Conservation (phyloP, 345 rosid genomes). For the Cardamine occulta region DNA sequence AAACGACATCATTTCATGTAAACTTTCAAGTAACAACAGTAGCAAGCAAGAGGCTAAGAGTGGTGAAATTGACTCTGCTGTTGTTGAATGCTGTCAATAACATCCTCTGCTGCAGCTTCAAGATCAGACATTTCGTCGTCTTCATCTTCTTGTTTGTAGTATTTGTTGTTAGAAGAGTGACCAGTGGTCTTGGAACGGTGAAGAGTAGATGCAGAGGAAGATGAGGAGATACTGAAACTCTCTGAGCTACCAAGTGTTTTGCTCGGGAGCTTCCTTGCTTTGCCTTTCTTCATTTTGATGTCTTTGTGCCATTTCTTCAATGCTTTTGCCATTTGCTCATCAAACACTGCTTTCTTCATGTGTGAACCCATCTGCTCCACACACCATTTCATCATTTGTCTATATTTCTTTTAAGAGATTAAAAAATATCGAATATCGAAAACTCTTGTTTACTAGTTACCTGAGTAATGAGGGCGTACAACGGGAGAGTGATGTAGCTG, state of each 20-base stretch:
- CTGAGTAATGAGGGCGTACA: conserved; percentile 92
- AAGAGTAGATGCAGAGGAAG: conserved; percentile 48
- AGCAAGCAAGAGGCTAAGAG: conserved; percentile 17
- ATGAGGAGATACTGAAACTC: conserved; percentile 36
- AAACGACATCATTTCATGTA: not conserved
- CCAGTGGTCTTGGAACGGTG: conserved; percentile 84
- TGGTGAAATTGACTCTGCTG: not conserved
- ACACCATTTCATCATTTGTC: not conserved
- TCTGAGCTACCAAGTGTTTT: conserved; percentile 53
- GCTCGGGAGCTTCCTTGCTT: conserved; percentile 45
- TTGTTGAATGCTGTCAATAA: conserved; percentile 12
- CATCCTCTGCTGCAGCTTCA: conserved; percentile 48
- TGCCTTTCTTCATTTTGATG: conserved; percentile 62
- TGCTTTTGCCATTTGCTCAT: conserved; percentile 93
- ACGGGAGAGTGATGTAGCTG: conserved; percentile 93
- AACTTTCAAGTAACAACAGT: not conserved
- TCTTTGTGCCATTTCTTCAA: conserved; percentile 87
- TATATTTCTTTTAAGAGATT: not conserved
- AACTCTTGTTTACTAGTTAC: conserved; percentile 44
- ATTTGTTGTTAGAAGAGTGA: conserved; percentile 55
- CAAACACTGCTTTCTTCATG: conserved; percentile 91
- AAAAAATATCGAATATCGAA: not conserved
- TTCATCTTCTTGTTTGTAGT: conserved; percentile 45
- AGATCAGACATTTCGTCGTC: conserved; percentile 52
- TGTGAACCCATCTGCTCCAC: conserved; percentile 64